These are phyloP conservation scores for Dacryopinax primogenitus DNA, from an alignment of 768 basidiomycete genomes.

Conservation along the genomic window DNA sequence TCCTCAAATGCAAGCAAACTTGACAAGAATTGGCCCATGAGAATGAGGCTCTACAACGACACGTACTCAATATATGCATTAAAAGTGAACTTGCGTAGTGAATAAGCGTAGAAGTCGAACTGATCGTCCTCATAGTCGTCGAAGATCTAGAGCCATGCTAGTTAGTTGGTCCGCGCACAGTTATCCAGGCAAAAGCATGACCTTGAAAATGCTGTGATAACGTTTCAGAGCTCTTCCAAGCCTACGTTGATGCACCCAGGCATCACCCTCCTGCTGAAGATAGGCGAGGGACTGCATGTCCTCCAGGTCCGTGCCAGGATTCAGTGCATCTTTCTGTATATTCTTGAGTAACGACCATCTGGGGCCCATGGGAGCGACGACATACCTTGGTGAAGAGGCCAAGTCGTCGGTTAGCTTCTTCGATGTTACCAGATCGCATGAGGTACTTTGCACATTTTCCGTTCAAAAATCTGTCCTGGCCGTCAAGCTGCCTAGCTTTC, in stretches of 20 bases:
- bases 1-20: slow-evolving; percentile 80
- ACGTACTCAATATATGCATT: slow-evolving; percentile 74
- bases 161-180: neutral
- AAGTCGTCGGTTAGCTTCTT: slow-evolving; percentile 59
- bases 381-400: slow-evolving; percentile 83
- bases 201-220: slow-evolving; percentile 64
- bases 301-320: slow-evolving; percentile 67
- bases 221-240: slow-evolving; percentile 72
- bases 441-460: slow-evolving; percentile 88
- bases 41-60: neutral
- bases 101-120: slow-evolving; percentile 95
- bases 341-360: neutral
- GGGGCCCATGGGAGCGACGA: neutral
- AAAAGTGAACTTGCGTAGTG: slow-evolving; percentile 75
- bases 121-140: slow-evolving; percentile 87
- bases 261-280: slow-evolving; percentile 66
- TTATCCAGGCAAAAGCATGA: slow-evolving; percentile 21
- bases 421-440: slow-evolving; percentile 64
- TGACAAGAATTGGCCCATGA: slow-evolving; percentile 9
- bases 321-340: slow-evolving; percentile 68
- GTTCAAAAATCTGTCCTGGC: slow-evolving; percentile 91
- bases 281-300: slow-evolving; percentile 94
- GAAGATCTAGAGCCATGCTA: slow-evolving; percentile 49
- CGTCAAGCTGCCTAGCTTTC: slow-evolving; percentile 71
- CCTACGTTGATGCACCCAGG: slow-evolving; percentile 50